phyloP scores from a whole-genome alignment of 371 early-diverging fungal species.

The Parasitella parasitica region DNA sequence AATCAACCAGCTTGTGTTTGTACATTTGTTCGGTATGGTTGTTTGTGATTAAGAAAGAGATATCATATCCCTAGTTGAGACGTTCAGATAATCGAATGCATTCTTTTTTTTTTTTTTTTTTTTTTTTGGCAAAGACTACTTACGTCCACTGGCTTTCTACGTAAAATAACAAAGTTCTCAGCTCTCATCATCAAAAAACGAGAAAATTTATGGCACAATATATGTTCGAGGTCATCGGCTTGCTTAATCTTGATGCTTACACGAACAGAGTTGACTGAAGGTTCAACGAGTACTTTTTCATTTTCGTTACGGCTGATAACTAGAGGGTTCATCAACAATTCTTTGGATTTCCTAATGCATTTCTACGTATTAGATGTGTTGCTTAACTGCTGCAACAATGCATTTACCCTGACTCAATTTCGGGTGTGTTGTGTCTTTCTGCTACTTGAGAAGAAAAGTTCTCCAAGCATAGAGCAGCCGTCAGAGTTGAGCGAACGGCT shows the following conservation, averaged over 20 bases:
- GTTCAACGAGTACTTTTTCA: constrained; percentile 92
- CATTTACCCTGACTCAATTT: constrained; percentile 89
- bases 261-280: constrained; percentile 93
- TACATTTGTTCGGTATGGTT: constrained; percentile 96
- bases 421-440: constrained; percentile 97
- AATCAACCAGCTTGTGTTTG: constrained; percentile 97
- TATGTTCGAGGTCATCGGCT: constrained; percentile 96
- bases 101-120: too few relatives aligned
- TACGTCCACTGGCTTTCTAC: constrained; percentile 89
- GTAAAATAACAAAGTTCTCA: constrained; percentile 92
- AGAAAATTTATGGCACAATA: constrained; percentile 94
- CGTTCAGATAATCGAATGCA: too few relatives aligned
- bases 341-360: constrained; percentile 26
- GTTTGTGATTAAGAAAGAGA: constrained; percentile 94
- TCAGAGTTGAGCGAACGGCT: constrained; percentile 92
- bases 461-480: constrained; percentile 93
- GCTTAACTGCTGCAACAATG: not conserved
- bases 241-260: constrained; percentile 96
- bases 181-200: constrained; percentile 97
- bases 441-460: constrained; percentile 97
- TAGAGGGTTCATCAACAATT: constrained; percentile 68
- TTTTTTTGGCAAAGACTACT: constrained; percentile 6
- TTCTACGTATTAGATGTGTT: not conserved
- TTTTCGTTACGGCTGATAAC: constrained; percentile 92
- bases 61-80: constrained; percentile 96